phyloP scores from a whole-genome alignment of 179 eudicot species.

The Camellia oleifera region DNA sequence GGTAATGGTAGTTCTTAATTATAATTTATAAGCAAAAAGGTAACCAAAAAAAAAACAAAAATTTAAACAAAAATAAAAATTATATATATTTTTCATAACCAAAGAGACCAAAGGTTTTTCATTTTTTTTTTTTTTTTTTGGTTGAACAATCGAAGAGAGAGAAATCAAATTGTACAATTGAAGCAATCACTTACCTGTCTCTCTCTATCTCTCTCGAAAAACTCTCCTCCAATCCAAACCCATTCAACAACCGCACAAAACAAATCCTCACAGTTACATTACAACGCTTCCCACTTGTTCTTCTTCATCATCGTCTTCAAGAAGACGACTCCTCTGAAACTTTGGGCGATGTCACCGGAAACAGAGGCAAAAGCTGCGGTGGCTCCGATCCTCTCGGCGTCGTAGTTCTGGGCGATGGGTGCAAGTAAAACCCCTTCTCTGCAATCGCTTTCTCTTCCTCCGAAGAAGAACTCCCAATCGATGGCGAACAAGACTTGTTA shows the following conservation, averaged over 20 bases:
- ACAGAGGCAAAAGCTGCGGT: conserved; percentile 43
- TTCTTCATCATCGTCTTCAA: not conserved
- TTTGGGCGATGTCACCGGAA: conserved; percentile 44
- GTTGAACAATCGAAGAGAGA: not conserved
- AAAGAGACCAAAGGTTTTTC: not conserved
- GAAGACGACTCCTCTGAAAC: conserved; percentile 10
- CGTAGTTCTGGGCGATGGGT: conserved; percentile 41
- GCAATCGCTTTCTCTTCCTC: conserved; percentile 59
- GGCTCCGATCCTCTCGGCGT: conserved; percentile 28
- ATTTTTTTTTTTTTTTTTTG: not conserved
- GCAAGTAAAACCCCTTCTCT: conserved; percentile 60
- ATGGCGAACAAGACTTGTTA: conserved; percentile 22
- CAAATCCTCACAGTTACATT: not conserved
- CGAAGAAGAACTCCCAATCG: conserved; percentile 10
- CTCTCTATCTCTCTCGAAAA: not conserved
- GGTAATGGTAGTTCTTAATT: not conserved
- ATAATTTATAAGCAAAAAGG: too few species aligned
- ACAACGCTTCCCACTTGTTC: not conserved
- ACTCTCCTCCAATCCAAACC: not conserved
- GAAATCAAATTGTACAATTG: not conserved
- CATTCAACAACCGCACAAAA: not conserved
- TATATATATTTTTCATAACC: not conserved
- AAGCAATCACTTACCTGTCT: not conserved
- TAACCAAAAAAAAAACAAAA: not conserved
- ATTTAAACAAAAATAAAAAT: not conserved